Percentiles rank a stretch among this genome's conserved stretches.
Evolutionary conservation across 164 flowering plant species (phyloP).

Genomic region (Vitis riparia): DNA sequence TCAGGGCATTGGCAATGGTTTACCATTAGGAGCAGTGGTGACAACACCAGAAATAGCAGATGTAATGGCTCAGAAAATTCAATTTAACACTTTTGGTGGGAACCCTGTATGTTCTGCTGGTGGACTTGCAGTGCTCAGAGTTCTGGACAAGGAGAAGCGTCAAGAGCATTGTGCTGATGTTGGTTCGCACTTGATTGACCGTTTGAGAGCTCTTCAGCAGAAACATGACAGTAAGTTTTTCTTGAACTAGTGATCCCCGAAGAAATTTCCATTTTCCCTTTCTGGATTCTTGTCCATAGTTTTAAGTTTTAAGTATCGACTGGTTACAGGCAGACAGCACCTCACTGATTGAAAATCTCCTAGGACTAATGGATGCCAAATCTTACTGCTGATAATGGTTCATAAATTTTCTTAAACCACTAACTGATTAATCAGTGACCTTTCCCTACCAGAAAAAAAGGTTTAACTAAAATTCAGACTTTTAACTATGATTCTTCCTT

Average conservation of each 20-base stretch:
- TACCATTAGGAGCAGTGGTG: constrained; percentile 96
- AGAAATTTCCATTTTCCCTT: background rate
- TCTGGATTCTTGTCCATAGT: background rate
- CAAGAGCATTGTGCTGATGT: constrained; percentile 85
- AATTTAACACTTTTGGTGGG: constrained; percentile 97
- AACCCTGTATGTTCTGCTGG: constrained; percentile 98
- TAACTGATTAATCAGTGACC: no score
- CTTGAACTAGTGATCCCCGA: background rate
- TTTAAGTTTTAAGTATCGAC: no score
- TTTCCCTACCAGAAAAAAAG: no score
- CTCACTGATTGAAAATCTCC: no score
- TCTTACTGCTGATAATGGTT: no score
- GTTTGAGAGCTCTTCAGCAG: constrained; percentile 70
- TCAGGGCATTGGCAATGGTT: constrained; percentile 98
- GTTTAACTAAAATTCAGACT: no score
- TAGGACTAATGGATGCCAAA: no score
- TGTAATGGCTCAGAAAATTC: constrained; percentile 84
- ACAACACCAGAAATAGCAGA: constrained; percentile 95
- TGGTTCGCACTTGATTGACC: constrained; percentile 79
- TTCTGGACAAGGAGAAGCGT: constrained; percentile 87
- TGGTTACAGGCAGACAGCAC: no score
- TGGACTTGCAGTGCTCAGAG: constrained; percentile 90
- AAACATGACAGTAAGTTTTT: constrained; percentile 70
- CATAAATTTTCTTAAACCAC: no score
- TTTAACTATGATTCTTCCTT: no score